A percentile compares a stretch with the other conserved stretches of the same genome.
These are phyloP conservation scores for Fomes fomentarius DNA, from an alignment of 1,284 basidiomycete species.

Conservation along the genomic window DNA sequence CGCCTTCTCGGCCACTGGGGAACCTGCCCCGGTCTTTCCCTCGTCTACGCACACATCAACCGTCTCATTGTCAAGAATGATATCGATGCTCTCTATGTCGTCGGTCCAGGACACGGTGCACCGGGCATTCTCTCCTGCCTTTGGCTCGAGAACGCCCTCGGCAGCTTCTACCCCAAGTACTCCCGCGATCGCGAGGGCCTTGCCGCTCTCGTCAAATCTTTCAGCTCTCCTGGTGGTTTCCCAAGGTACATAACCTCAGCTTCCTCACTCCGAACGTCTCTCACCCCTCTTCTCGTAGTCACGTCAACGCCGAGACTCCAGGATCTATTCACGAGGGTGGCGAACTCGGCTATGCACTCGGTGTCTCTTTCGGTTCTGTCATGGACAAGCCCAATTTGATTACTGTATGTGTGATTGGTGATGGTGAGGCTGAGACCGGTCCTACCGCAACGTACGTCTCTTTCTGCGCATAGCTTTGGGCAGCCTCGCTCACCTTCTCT, in stretches of 20 bases:
- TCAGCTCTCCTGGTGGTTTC: conserved; percentile 70
- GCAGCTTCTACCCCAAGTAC: conserved; percentile 74
- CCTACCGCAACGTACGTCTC: conserved; percentile 66
- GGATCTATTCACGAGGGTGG: conserved; percentile 91
- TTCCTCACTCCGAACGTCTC: neutral
- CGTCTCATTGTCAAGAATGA: conserved; percentile 68
- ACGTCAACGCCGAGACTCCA: conserved; percentile 81
- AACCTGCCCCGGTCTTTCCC: conserved; percentile 76
- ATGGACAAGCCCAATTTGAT: conserved; percentile 91
- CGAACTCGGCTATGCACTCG: conserved; percentile 87
- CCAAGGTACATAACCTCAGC: conserved; percentile 48
- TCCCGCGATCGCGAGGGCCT: conserved; percentile 67
- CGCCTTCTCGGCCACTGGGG: conserved; percentile 82
- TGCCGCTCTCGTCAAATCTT: conserved; percentile 63
- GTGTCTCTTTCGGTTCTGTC: conserved; percentile 81
- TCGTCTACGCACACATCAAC: conserved; percentile 84
- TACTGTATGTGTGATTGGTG: conserved; percentile 80
- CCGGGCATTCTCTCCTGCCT: conserved; percentile 81
- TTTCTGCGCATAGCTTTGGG: neutral
- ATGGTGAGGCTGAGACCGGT: conserved; percentile 88
- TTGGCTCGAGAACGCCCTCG: conserved; percentile 82
- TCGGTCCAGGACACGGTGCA: conserved; percentile 81
- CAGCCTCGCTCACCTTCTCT: neutral
- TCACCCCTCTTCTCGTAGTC: conserved; percentile 40
- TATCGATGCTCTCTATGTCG: conserved; percentile 69